Conservation (phyloP, 129 eudicot species). For the Mikania micrantha region DNA sequence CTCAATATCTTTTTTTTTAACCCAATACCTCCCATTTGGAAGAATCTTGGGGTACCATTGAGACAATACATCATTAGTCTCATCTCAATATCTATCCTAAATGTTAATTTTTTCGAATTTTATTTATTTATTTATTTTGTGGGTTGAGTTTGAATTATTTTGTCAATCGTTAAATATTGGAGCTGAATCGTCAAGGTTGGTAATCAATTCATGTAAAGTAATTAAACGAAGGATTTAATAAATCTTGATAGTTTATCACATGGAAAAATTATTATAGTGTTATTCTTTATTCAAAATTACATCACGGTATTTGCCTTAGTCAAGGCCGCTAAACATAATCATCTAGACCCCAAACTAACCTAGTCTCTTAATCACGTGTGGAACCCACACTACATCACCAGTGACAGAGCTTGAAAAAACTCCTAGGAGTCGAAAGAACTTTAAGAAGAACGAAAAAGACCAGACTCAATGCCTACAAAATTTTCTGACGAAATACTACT, state of each 20-base stretch:
- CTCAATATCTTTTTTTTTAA: no score
- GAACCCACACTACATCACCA: neutral
- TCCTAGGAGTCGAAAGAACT: no score
- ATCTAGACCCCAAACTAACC: slow-evolving; percentile 12
- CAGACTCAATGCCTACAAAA: no score
- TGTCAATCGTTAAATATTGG: neutral
- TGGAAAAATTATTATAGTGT: neutral
- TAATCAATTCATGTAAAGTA: slow-evolving; percentile 15
- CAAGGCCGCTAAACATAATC: slow-evolving; percentile 14
- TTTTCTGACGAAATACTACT: no score
- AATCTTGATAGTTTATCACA: slow-evolving; percentile 5
- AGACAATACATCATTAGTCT: no score
- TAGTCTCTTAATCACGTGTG: neutral
- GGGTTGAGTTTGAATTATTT: no score
- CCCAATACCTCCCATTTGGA: no score
- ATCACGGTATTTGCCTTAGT: slow-evolving; percentile 20
- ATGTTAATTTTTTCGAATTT: no score
- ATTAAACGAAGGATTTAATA: slow-evolving; percentile 6
- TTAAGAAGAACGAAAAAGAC: no score
- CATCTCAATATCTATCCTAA: neutral
- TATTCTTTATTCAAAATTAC: neutral
- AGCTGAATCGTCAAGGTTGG: slow-evolving; percentile 15
- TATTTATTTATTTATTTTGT: no score
- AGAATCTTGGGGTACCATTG: no score
- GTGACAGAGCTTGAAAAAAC: no score